phyloP scores from a whole-genome alignment of 2,329 filamentous ascomycete species.

The Eurotiales sp. region DNA sequence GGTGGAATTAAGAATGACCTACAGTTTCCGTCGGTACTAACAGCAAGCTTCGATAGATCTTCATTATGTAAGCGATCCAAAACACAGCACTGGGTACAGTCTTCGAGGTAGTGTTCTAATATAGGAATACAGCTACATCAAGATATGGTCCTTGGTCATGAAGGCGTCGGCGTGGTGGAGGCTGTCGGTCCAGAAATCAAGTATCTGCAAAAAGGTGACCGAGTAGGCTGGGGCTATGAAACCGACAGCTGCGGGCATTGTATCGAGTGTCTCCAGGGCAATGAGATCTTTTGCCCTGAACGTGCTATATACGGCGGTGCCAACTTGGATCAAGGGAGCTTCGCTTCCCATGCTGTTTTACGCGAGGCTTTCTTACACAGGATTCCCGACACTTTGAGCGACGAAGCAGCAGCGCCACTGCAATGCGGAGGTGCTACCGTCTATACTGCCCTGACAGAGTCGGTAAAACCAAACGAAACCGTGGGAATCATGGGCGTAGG shows the following conservation, averaged over 20 bases:
- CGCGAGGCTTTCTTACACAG: conserved; percentile 35
- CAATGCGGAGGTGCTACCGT: conserved; percentile 39
- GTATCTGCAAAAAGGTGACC: conserved; percentile 58
- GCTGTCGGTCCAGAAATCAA: conserved; percentile 48
- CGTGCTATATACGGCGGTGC: conserved; percentile 28
- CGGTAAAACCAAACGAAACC: conserved; percentile 65
- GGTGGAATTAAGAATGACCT: not conserved
- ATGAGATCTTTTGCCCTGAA: conserved; percentile 38
- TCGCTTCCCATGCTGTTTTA: conserved; percentile 33
- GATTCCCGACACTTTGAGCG: conserved; percentile 31
- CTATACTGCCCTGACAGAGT: conserved; percentile 58
- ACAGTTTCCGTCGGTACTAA: not conserved
- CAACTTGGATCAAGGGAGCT: conserved; percentile 32
- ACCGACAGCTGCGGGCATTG: conserved; percentile 51
- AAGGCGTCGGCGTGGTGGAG: conserved; percentile 59
- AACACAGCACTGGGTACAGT: not conserved
- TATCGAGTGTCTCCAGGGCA: conserved; percentile 34
- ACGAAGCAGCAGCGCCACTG: conserved; percentile 30
- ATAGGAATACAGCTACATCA: not conserved
- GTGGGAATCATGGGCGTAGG: conserved; percentile 71
- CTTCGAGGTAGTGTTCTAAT: conserved; percentile 4
- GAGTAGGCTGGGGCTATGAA: conserved; percentile 62
- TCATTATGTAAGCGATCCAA: conserved; percentile 15
- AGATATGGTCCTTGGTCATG: conserved; percentile 53
- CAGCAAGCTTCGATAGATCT: conserved; percentile 13